Evolutionary conservation across 2,329 filamentous ascomycete species (phyloP).

Genomic region (Diaporthe eres): DNA sequence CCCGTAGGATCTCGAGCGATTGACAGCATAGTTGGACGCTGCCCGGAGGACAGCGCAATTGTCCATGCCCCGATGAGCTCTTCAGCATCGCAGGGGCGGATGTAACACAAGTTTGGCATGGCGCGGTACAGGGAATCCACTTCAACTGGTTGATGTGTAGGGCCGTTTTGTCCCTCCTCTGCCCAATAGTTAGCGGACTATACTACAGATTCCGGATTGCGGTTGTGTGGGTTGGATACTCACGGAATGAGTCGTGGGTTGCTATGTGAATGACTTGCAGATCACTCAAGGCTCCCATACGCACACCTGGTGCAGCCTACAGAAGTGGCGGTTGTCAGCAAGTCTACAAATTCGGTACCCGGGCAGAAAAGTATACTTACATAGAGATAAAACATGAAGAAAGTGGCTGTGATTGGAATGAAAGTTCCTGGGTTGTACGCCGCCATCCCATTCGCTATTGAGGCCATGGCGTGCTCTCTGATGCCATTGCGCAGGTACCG

Average conservation of each 20-base stretch:
- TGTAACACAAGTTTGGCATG: conserved; percentile 74
- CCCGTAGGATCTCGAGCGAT: conserved; percentile 53
- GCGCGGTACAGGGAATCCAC: conserved; percentile 70
- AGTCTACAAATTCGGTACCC: accelerated
- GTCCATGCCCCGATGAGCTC: conserved; percentile 70
- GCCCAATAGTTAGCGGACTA: not conserved
- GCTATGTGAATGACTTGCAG: conserved; percentile 72
- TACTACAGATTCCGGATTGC: no score
- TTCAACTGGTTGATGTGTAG: conserved; percentile 74
- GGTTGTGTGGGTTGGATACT: not conserved
- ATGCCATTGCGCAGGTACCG: conserved; percentile 72
- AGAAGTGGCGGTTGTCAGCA: accelerated
- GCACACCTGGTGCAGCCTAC: conserved; percentile 68
- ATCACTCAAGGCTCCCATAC: conserved; percentile 71
- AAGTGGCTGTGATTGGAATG: conserved; percentile 70
- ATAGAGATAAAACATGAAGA: conserved; percentile 74
- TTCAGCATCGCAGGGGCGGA: conserved; percentile 71
- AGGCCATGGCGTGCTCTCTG: conserved; percentile 72
- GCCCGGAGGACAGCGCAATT: conserved; percentile 54
- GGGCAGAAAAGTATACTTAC: conserved; percentile 3
- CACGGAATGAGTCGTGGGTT: conserved; percentile 69
- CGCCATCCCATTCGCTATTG: conserved; percentile 70
- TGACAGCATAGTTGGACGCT: conserved; percentile 52
- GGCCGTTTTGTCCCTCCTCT: conserved; percentile 72
- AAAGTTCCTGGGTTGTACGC: conserved; percentile 69